Percentiles rank a stretch among this genome's conserved stretches.
Evolutionary conservation across 805 yeast genomes (phyloP).

Genomic region (Deakozyma indianensis): DNA sequence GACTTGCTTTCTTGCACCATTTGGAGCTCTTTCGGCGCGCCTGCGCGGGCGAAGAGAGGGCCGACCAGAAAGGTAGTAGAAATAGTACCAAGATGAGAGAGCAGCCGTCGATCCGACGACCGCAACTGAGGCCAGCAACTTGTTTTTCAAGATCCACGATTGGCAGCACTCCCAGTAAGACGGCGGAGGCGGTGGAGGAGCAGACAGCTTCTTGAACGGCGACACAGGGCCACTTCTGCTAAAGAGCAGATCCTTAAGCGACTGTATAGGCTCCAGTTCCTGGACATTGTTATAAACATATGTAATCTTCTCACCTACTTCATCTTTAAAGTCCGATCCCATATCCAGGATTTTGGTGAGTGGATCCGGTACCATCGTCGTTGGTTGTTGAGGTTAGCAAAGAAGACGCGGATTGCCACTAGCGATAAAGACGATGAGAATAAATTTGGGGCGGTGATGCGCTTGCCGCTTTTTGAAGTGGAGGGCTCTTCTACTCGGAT

Average conservation of each 20-base stretch:
- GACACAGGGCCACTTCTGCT: conserved; percentile 1
- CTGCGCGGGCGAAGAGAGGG: conserved; percentile 18
- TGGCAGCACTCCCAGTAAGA: conserved; percentile 7
- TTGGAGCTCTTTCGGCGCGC: conserved; percentile 45
- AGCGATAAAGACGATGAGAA: too few relatives aligned
- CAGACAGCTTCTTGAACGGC: neutral
- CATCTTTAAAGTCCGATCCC: conserved; percentile 7
- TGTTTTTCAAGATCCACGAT: conserved; percentile 16
- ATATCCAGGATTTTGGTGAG: conserved; percentile 10
- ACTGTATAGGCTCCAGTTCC: conserved; percentile 7
- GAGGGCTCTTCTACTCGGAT: too few relatives aligned
- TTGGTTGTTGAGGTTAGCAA: neutral
- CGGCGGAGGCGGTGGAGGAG: conserved; percentile 17
- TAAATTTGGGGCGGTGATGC: too few relatives aligned
- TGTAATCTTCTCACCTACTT: conserved; percentile 4
- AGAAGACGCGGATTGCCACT: too few relatives aligned
- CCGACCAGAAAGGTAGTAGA: conserved; percentile 5
- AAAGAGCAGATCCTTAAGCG: conserved; percentile 6
- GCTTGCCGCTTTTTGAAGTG: too few relatives aligned
- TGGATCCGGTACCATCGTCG: conserved; percentile 8
- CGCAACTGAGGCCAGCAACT: conserved; percentile 8
- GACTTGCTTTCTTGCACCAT: conserved; percentile 67
- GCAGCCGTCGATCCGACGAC: conserved; percentile 10
- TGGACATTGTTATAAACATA: conserved; percentile 4
- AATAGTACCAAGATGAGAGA: conserved; percentile 11